phyloP scores from a whole-genome alignment of 2,329 filamentous ascomycete species.

The Arthroderma uncinatum region DNA sequence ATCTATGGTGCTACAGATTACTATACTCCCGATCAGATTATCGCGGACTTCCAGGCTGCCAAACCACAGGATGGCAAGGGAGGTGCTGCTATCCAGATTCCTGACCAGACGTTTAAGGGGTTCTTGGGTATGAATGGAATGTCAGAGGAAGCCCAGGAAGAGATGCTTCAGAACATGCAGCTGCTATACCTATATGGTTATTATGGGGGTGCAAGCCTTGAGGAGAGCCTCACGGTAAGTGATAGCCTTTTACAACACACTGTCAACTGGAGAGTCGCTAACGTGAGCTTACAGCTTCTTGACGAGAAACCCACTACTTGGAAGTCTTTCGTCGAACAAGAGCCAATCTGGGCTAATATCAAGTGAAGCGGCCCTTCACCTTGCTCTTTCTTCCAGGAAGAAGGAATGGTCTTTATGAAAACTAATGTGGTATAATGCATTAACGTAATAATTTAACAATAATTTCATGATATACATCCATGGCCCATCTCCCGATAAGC shows the following conservation, averaged over 20 bases:
- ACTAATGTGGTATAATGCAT: not conserved
- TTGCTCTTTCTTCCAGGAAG: not conserved
- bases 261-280: not conserved
- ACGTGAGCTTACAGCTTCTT: not conserved
- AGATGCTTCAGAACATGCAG: conserved; percentile 45
- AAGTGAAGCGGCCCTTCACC: not conserved
- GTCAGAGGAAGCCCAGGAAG: conserved; percentile 25
- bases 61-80: conserved; percentile 29
- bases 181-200: conserved; percentile 45
- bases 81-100: conserved; percentile 17
- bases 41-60: conserved; percentile 29
- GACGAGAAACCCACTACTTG: not conserved
- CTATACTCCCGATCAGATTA: conserved; percentile 32
- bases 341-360: not conserved
- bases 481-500: too few relatives aligned
- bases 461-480: not conserved
- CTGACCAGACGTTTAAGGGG: conserved; percentile 20
- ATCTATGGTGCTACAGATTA: conserved; percentile 37
- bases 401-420: not conserved
- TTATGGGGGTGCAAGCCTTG: conserved; percentile 35
- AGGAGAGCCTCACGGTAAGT: conserved; percentile 19
- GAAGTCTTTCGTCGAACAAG: conserved; percentile 1
- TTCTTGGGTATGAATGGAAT: conserved; percentile 14
- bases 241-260: conserved; percentile 6
- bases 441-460: not conserved